phyloP scores from a whole-genome alignment of 768 basidiomycete genomes.

The Dentipellis sp. region DNA sequence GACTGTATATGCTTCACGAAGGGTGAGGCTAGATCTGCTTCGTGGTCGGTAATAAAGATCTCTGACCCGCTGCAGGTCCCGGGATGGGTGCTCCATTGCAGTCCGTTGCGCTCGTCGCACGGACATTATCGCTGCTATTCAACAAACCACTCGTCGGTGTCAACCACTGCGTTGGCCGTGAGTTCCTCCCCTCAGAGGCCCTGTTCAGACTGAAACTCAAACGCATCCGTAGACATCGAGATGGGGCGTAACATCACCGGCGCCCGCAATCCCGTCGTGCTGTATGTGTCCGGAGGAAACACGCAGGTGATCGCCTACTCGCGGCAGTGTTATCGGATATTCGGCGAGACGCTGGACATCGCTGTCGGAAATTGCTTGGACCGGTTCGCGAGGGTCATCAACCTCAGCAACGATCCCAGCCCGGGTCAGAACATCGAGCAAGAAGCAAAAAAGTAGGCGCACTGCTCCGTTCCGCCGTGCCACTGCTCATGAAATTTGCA shows the following conservation, averaged over 20 bases:
- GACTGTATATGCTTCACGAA: conserved; percentile 98
- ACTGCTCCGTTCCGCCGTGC: conserved; percentile 1
- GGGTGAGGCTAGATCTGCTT: conserved; percentile 37
- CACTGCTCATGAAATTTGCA: neutral
- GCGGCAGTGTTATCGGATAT: conserved; percentile 93
- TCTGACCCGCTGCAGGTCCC: conserved; percentile 52
- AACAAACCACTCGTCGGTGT: conserved; percentile 91
- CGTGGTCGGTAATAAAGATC: neutral
- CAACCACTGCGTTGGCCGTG: conserved; percentile 99
- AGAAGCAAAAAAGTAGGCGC: conserved; percentile 75
- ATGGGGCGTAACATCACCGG: conserved; percentile 96
- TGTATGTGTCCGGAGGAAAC: conserved; percentile 98
- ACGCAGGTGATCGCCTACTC: conserved; percentile 99
- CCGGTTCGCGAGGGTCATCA: conserved; percentile 91
- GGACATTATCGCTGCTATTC: conserved; percentile 82
- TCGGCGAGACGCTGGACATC: conserved; percentile 97
- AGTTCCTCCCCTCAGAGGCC: conserved; percentile 20
- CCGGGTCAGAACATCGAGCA: conserved; percentile 98
- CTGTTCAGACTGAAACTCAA: neutral
- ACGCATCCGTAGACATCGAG: conserved; percentile 71
- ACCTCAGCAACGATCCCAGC: conserved; percentile 89
- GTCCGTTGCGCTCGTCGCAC: conserved; percentile 88
- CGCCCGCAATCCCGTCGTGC: conserved; percentile 89
- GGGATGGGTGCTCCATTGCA: conserved; percentile 98
- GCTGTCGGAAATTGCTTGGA: conserved; percentile 99